These are phyloP conservation scores for Polygonum aviculare DNA, from an alignment of 148 eudicot genomes.

Conservation along the genomic window DNA sequence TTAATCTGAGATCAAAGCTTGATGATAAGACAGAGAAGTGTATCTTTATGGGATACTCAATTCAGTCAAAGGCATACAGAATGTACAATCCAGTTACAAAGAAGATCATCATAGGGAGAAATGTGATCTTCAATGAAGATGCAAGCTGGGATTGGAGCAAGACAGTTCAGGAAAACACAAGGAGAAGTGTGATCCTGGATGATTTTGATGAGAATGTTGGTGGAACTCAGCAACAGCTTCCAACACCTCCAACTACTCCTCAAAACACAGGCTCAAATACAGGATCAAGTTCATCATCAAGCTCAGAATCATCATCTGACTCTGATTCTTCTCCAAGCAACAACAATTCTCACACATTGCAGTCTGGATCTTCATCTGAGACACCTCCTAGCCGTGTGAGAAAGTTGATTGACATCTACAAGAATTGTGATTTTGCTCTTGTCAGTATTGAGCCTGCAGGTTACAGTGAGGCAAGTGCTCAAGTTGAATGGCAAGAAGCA, in stretches of 20 bases:
- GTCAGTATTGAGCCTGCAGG: neutral
- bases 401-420: neutral
- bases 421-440: too few species aligned
- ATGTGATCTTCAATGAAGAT: slow-evolving; percentile 19
- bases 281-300: neutral
- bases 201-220: neutral
- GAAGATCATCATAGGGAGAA: slow-evolving; percentile 2
- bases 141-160: slow-evolving; percentile 7
- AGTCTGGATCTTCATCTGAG: neutral
- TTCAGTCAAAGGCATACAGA: slow-evolving; percentile 14
- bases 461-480: neutral
- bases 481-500: slow-evolving; percentile 11
- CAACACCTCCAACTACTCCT: too few species aligned
- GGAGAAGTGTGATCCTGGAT: neutral
- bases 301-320: neutral
- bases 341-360: neutral
- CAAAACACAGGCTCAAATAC: neutral
- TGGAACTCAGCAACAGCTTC: too few species aligned
- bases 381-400: neutral
- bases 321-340: too few species aligned
- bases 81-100: neutral
- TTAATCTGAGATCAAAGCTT: slow-evolving; percentile 8
- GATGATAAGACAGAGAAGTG: slow-evolving; percentile 11
- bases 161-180: too few species aligned
- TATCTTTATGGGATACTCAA: slow-evolving; percentile 6